Percentiles rank a stretch among this genome's conserved stretches.
Conservation (phyloP, 352 stramenopile genomes). For the Pythium pectinolyticum region DNA sequence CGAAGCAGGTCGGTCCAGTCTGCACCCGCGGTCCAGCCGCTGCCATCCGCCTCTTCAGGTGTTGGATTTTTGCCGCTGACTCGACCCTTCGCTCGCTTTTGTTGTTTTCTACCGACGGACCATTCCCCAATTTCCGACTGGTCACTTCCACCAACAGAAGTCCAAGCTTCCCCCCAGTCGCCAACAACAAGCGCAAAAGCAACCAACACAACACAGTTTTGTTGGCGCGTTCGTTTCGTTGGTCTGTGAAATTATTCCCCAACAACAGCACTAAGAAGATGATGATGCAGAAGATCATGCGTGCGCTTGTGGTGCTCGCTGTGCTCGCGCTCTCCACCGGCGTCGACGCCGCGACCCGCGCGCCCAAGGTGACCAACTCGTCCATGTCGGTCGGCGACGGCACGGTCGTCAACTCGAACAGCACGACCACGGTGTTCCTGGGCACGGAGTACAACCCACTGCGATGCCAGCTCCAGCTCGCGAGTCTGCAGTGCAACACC, state of each 20-base stretch:
- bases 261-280: neutral
- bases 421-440: slow-evolving; percentile 53
- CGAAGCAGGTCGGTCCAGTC: too few species aligned
- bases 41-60: too few species aligned
- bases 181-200: neutral
- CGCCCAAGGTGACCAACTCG: slow-evolving; percentile 14
- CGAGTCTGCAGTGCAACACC: slow-evolving; percentile 50
- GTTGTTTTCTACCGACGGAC: neutral
- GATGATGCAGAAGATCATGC: slow-evolving; percentile 15
- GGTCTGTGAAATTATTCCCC: slow-evolving; percentile 12
- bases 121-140: slow-evolving; percentile 20
- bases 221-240: neutral
- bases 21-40: too few species aligned
- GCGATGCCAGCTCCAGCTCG: slow-evolving; percentile 71
- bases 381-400: slow-evolving; percentile 63
- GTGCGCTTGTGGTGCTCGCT: slow-evolving; percentile 20
- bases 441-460: slow-evolving; percentile 69
- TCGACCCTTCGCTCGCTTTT: neutral
- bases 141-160: neutral
- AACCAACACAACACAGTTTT: neutral
- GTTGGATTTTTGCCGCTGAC: too few species aligned
- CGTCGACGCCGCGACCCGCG: slow-evolving; percentile 7
- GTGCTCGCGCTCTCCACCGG: slow-evolving; percentile 2
- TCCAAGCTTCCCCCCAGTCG: neutral
- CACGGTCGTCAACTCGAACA: slow-evolving; percentile 49